These are phyloP conservation scores for Colletotrichum phormii DNA, from an alignment of 2,329 filamentous ascomycete genomes.

Conservation along the genomic window DNA sequence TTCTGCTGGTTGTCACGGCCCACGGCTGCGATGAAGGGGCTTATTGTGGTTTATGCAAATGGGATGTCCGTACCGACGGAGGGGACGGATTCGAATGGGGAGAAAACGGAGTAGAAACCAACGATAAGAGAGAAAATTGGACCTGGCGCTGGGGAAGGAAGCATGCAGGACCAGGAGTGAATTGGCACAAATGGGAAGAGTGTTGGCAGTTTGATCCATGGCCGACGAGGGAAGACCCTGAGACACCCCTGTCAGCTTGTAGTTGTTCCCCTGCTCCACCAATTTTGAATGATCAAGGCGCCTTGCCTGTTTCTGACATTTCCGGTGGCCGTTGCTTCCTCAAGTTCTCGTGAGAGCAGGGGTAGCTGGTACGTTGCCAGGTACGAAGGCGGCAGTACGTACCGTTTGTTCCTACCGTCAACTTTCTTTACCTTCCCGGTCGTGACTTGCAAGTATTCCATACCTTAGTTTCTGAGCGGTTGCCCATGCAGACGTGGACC, in stretches of 20 bases:
- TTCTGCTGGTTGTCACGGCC: background rate
- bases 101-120: background rate
- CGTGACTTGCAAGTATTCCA: no score
- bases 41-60: constrained; percentile 14
- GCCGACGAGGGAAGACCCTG: constrained; percentile 9
- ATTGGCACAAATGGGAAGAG: background rate
- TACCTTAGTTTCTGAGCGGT: background rate
- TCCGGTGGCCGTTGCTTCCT: constrained; percentile 33
- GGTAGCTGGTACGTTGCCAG: constrained; percentile 27
- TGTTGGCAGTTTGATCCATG: constrained; percentile 22
- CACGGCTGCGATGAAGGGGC: background rate
- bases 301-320: constrained; percentile 31
- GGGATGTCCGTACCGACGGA: background rate
- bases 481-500: constrained; percentile 5
- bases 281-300: constrained; percentile 32
- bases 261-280: constrained; percentile 15
- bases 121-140: background rate
- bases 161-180: background rate
- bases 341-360: constrained; percentile 5
- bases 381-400: constrained; percentile 17
- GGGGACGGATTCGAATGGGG: background rate
- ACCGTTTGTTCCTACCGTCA: background rate
- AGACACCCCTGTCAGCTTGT: constrained; percentile 3
- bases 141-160: no score
- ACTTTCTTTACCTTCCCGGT: background rate